Evolutionary conservation across 495 filamentous ascomycete genomes (phyloP), one percentile per base, ranked within the genome.

Genomic region (Aspergillus sclerotiicarbonarius): DNA sequence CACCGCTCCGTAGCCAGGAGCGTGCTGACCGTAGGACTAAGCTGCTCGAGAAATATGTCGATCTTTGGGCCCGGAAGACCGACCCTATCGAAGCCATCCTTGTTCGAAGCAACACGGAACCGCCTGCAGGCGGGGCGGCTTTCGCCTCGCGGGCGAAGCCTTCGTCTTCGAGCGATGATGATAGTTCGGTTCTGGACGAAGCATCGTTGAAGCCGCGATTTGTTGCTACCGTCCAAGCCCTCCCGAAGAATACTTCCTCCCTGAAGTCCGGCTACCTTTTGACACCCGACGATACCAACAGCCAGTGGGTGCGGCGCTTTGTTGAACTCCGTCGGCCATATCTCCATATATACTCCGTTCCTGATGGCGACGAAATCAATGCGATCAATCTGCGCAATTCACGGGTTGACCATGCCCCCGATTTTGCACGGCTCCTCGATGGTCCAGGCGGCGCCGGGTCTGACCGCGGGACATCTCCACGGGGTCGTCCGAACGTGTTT

Each of bases 241-340:
- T 92, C 18, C 82, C 84, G 50, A 96, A 90, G 69, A 88, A 87
- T 57, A 78, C 90, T 3, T 80, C 81, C 16, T 80, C 90, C n/a
- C 77, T 91, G 46, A 95, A 93, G 72, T 83, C 85, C 7, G 91
- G 91, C 35, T 92, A 93, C 66, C 84, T 98, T 29, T 76, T 96
- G 16, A 89, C 87, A 4, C 91, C 92, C 6, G 80, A 81, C 55
- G 83, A 88, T 49, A 87, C 86, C 25, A 87, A 86, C 61, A 76
- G 61, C 43, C 82, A 85, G 57, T 99, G 94, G 94, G 78, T 89
- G 6, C 90, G 91, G 59, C 89, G 93, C 43, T 96, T 92, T 66
- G 90, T 96, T 48, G 95, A 99, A 66, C 84, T 99, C 30, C 86
- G 94, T 21, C 84, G 88, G 41, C 95, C 95, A 6, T 99, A 97